Evolutionary conservation across 169 alveolate genomes (phyloP), one percentile per base, ranked within the genome.

Genomic region (Plasmodium gaboni): DNA sequence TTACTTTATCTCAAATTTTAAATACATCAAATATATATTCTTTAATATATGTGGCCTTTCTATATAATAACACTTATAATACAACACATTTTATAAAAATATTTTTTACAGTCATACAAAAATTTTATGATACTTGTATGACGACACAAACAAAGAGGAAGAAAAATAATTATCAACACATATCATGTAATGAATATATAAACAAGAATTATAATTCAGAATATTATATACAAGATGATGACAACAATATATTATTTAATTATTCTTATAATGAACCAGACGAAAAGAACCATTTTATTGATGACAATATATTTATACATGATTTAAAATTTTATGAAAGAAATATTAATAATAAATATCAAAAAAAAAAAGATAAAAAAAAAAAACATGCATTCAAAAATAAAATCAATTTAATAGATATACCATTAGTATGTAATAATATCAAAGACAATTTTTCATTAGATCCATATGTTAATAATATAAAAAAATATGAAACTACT

Each of bases 251-350:
- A 55, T 13, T 2, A 8, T 55, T 12, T 55, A 55, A 55, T 55
- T 5, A 17, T 13, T 55, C 19, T 55, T 55, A 55, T 55, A 55
- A 22, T 17, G 4, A 55, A 0, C 13, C 6, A 12, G 6, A 55
- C 6, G 64, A 55, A 2, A 13, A 55, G 7, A 55, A 6, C 0
- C 28, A 22, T 59, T 10, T 46, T 15, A 26, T 9, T 51, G 44
- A 6, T 17, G 26, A 24, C 13, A 74, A 42, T 74, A 19, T 68
- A 2, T 80, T 38, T 55, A 8, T 17, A 44, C 90, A 80, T 61
- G 76, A 80, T 42, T 55, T 80, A 55, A 68, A 80, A 24, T 22
- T 80, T 48, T 80, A 80, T 46, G 90, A 80, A 32, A 65, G 72
- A 48, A 61, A 50, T 2, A 80, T 53, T 19, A 80, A 80, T 60